These are phyloP conservation scores for Globisporangium spinosum DNA, from an alignment of 352 stramenopile species.

Conservation along the genomic window DNA sequence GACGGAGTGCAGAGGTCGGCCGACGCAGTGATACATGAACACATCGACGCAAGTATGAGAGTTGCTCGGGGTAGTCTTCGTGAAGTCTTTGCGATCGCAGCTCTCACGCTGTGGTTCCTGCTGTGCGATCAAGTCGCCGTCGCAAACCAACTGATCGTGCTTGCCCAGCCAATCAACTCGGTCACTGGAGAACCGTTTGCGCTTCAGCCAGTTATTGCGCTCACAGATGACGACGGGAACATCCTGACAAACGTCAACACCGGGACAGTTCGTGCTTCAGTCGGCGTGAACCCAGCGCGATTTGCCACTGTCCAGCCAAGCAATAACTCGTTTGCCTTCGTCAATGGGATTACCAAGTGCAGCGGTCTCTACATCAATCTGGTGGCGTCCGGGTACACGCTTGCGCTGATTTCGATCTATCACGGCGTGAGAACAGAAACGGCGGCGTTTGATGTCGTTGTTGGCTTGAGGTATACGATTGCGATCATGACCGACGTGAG, in stretches of 20 bases:
- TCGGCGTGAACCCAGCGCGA: slow-evolving; percentile 47
- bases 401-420: slow-evolving; percentile 58
- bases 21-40: neutral
- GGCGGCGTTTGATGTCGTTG: slow-evolving; percentile 60
- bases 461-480: slow-evolving; percentile 59
- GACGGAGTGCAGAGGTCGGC: neutral
- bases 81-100: slow-evolving; percentile 1
- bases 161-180: slow-evolving; percentile 65
- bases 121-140: slow-evolving; percentile 9
- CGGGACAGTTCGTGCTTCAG: slow-evolving; percentile 48
- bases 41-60: neutral
- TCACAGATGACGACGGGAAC: slow-evolving; percentile 76
- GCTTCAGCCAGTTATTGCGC: slow-evolving; percentile 58
- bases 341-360: slow-evolving; percentile 74
- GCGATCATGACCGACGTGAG: slow-evolving; percentile 68
- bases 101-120: neutral
- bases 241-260: slow-evolving; percentile 59
- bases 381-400: slow-evolving; percentile 58
- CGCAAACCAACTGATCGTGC: slow-evolving; percentile 49
- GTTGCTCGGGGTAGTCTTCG: neutral
- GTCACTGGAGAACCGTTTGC: slow-evolving; percentile 55
- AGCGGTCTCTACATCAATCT: slow-evolving; percentile 68
- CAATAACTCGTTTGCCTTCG: slow-evolving; percentile 53
- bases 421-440: slow-evolving; percentile 73
- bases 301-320: slow-evolving; percentile 51